Evolutionary conservation across 345 rosid species (phyloP).

Genomic region (Eucalyptus albens): DNA sequence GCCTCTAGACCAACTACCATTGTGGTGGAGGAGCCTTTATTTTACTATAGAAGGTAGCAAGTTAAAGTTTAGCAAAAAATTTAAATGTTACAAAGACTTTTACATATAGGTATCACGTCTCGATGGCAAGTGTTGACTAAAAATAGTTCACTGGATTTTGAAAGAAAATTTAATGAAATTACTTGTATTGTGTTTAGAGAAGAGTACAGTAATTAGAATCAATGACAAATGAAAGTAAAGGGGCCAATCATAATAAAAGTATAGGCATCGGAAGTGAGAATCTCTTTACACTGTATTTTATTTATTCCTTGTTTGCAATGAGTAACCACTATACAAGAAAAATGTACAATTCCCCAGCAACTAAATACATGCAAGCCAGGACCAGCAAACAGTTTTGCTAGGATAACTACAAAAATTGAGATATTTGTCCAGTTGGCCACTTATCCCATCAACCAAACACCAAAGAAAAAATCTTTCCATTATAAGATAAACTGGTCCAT

Average conservation of each 20-base stretch:
- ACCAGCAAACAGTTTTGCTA: not conserved
- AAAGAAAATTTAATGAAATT: not conserved
- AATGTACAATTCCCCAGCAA: not conserved
- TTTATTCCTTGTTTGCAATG: not conserved
- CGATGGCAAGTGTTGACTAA: no score
- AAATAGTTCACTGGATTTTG: not conserved
- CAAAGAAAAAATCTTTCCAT: not conserved
- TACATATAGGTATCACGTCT: no score
- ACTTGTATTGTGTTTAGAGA: not conserved
- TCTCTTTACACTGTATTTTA: not conserved
- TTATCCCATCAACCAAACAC: not conserved
- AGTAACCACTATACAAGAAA: not conserved
- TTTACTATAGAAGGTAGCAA: no score
- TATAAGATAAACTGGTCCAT: not conserved
- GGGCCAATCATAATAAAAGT: not conserved
- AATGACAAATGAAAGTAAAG: not conserved
- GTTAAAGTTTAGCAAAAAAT: no score
- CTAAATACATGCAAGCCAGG: not conserved
- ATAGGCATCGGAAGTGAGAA: not conserved
- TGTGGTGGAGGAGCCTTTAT: no score
- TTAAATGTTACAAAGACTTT: no score
- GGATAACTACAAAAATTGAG: not conserved
- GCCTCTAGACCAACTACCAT: no score
- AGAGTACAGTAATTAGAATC: not conserved
- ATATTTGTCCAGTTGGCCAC: not conserved